phyloP scores from a whole-genome alignment of 352 stramenopile genomes.

The Phytophthora tentaculata region DNA sequence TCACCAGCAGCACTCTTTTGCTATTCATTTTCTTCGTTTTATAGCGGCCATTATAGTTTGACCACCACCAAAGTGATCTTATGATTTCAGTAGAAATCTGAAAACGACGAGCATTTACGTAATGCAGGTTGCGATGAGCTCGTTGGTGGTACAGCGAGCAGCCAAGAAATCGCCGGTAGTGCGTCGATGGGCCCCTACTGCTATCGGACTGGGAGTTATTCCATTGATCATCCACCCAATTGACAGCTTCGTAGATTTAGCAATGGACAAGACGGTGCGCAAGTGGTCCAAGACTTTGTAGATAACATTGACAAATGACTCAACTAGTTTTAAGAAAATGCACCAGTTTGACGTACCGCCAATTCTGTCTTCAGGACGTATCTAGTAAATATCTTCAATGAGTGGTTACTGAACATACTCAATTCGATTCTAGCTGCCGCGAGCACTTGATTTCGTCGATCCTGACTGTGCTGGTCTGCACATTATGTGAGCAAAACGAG shows the following conservation, averaged over 20 bases:
- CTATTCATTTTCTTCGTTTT: too few species aligned
- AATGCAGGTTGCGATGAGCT: slow-evolving; percentile 59
- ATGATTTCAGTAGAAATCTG: too few species aligned
- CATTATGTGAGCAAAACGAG: background rate
- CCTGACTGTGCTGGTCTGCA: background rate
- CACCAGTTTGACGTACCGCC: too few species aligned
- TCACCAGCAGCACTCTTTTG: too few species aligned
- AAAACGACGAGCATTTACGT: too few species aligned
- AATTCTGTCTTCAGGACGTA: background rate
- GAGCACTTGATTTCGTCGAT: background rate
- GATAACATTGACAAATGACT: slow-evolving; percentile 29
- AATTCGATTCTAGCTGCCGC: background rate
- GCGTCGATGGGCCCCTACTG: slow-evolving; percentile 71
- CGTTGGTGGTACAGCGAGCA: slow-evolving; percentile 40
- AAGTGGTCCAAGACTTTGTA: slow-evolving; percentile 46
- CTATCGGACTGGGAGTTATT: slow-evolving; percentile 78
- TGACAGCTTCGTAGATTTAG: slow-evolving; percentile 65
- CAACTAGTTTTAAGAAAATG: background rate
- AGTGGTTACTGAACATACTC: too few species aligned
- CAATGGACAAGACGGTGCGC: slow-evolving; percentile 63
- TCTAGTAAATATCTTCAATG: background rate
- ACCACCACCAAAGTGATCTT: too few species aligned
- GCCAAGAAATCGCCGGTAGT: slow-evolving; percentile 53
- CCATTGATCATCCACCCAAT: slow-evolving; percentile 91
- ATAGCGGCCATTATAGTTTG: too few species aligned